These are phyloP conservation scores for Syzygium aromaticum DNA, from an alignment of 345 rosid genomes.

Conservation along the genomic window DNA sequence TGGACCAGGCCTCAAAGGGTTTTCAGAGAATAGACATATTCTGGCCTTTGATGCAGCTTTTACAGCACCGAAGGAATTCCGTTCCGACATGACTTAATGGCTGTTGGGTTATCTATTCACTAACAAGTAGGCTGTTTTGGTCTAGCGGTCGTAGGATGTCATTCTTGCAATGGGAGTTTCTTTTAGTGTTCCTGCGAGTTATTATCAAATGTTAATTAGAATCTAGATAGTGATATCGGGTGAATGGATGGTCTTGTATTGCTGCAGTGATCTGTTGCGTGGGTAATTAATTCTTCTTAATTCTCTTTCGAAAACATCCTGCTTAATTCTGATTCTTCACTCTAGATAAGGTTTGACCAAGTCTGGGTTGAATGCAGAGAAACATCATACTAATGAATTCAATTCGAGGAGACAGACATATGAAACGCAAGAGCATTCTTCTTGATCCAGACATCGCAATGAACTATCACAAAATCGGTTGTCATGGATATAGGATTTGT, in stretches of 20 bases:
- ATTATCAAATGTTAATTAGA: background rate
- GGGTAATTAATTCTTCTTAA: background rate
- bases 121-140: background rate
- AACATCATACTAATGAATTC: background rate
- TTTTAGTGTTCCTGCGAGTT: background rate
- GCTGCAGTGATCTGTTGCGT: background rate
- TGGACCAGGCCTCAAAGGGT: slow-evolving; percentile 35
- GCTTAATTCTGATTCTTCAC: background rate
- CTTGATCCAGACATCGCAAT: background rate
- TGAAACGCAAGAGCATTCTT: background rate
- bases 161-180: background rate
- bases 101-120: background rate
- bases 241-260: background rate
- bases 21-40: slow-evolving; percentile 59
- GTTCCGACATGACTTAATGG: slow-evolving; percentile 10
- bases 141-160: background rate
- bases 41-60: slow-evolving; percentile 67
- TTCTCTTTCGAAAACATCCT: background rate
- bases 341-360: background rate
- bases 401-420: background rate
- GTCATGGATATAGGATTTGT: background rate
- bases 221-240: background rate
- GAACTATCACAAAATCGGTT: background rate
- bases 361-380: background rate
- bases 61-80: slow-evolving; percentile 25